phyloP scores from a whole-genome alignment of 257 asterid genomes.

The Solanum peruvianum region DNA sequence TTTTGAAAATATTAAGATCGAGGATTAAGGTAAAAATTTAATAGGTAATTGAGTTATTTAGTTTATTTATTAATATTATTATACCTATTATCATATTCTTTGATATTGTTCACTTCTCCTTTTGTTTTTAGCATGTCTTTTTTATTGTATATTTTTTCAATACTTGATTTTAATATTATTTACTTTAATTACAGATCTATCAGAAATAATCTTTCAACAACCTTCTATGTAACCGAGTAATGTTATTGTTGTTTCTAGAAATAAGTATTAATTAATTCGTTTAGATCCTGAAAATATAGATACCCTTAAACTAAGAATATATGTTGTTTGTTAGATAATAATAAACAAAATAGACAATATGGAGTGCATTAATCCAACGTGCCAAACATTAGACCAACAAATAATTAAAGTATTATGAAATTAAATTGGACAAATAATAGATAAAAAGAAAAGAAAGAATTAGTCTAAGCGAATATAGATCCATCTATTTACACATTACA shows the following conservation, averaged over 20 bases:
- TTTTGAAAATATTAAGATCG: too few relatives aligned
- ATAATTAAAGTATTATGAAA: neutral
- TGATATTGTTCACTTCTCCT: neutral
- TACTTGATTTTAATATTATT: neutral
- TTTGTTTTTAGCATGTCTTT: neutral
- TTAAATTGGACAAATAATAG: neutral
- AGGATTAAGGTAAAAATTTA: too few relatives aligned
- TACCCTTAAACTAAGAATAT: neutral
- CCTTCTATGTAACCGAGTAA: too few relatives aligned
- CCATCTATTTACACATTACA: neutral
- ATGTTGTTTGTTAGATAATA: neutral
- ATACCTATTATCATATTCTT: too few relatives aligned
- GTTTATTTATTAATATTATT: too few relatives aligned
- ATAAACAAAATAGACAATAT: neutral
- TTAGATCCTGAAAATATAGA: neutral
- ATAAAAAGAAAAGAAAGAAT: neutral
- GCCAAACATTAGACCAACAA: neutral
- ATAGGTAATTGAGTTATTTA: too few relatives aligned
- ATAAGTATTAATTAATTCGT: neutral
- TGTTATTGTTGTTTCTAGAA: neutral
- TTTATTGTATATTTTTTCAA: fast-evolving
- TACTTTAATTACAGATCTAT: too few relatives aligned
- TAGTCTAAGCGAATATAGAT: neutral
- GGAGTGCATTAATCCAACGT: neutral
- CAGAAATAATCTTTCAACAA: too few relatives aligned